A percentile compares a stretch with the other conserved stretches of the same genome.
Conservation (phyloP, 176 grass and related monocot species). For the Elymus sibiricus region DNA sequence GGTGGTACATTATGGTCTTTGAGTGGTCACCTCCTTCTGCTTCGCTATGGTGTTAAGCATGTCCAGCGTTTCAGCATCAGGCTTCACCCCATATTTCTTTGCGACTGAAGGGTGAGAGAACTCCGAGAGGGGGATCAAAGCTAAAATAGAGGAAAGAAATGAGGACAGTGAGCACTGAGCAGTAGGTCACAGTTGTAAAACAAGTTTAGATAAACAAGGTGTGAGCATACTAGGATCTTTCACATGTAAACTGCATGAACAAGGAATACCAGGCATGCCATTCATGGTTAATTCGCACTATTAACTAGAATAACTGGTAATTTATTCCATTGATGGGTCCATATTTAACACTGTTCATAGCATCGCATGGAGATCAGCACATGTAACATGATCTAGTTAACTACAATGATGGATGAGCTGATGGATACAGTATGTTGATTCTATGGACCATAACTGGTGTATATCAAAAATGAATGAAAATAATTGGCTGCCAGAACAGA, state of each 20-base stretch:
- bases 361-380: background rate
- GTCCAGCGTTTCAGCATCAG: conserved; percentile 84
- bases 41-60: conserved; percentile 64
- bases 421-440: background rate
- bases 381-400: background rate
- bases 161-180: background rate
- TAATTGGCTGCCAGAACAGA: no score
- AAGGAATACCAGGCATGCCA: background rate
- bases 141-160: conserved; percentile 26
- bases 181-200: background rate
- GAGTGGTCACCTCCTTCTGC: conserved; percentile 64
- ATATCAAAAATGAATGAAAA: no score
- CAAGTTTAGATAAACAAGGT: background rate
- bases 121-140: conserved; percentile 72
- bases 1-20: background rate
- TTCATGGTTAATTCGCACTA: background rate
- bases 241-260: background rate
- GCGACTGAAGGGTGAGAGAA: conserved; percentile 44
- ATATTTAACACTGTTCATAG: no score
- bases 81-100: conserved; percentile 85
- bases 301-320: background rate
- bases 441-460: background rate
- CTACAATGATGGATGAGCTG: no score
- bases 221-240: background rate
- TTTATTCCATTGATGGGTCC: background rate